phyloP scores from a whole-genome alignment of 2,329 filamentous ascomycete species.

The Coniochaeta prunicola region DNA sequence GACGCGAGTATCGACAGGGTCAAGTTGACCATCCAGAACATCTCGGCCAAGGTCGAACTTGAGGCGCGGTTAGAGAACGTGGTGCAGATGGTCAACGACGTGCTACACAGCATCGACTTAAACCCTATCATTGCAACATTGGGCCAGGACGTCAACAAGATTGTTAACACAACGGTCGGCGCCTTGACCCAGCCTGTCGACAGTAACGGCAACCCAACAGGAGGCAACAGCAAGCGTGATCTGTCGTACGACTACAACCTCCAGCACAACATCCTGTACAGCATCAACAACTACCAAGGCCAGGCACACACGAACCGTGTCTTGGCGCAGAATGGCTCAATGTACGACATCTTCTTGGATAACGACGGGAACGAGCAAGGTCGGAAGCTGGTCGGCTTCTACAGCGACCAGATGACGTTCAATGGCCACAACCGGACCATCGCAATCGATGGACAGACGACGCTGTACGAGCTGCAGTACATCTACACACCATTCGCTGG shows the following conservation, averaged over 20 bases:
- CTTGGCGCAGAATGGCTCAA: constrained; percentile 45
- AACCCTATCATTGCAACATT: constrained; percentile 53
- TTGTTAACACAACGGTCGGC: constrained; percentile 34
- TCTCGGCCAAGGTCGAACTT: constrained; percentile 49
- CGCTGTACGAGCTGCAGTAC: constrained; percentile 45
- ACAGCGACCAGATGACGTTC: constrained; percentile 44
- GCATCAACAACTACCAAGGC: constrained; percentile 51
- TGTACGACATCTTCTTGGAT: constrained; percentile 46
- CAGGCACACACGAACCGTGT: constrained; percentile 49
- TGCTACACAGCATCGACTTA: constrained; percentile 50
- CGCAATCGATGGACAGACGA: constrained; percentile 31
- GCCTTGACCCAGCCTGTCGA: constrained; percentile 10
- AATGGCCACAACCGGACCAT: constrained; percentile 44
- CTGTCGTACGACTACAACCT: constrained; percentile 33
- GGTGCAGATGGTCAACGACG: constrained; percentile 50
- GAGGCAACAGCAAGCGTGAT: constrained; percentile 6
- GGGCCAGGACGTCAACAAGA: constrained; percentile 37
- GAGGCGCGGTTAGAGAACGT: constrained; percentile 55
- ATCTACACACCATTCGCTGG: constrained; percentile 43
- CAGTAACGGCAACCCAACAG: neutral
- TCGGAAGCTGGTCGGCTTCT: constrained; percentile 38
- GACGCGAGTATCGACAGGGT: constrained; percentile 51
- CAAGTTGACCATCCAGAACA: constrained; percentile 47
- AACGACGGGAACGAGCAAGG: constrained; percentile 41
- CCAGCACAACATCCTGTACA: constrained; percentile 51